These are phyloP conservation scores for Metrosideros polymorpha DNA, from an alignment of 441 rosid species.

Conservation along the genomic window DNA sequence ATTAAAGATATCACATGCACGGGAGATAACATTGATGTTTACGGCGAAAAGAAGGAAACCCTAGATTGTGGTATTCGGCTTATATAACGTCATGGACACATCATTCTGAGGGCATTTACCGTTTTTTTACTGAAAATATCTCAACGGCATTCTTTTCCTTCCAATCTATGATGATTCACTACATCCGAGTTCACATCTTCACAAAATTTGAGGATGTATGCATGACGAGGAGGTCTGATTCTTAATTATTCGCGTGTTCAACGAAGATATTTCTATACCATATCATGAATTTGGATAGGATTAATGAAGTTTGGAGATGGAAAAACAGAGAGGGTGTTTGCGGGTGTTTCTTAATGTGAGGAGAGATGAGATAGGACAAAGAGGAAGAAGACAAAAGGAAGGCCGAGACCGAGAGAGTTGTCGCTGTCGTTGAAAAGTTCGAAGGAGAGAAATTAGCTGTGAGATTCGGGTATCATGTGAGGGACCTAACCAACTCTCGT, in stretches of 20 bases:
- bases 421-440: conserved; percentile 13
- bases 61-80: not conserved
- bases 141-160: not conserved
- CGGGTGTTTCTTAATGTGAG: not conserved
- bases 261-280: not conserved
- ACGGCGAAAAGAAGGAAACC: not conserved
- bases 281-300: not conserved
- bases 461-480: conserved; percentile 35
- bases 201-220: not conserved
- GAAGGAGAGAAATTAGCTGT: not conserved
- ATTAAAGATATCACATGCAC: not conserved
- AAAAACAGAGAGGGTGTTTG: not conserved
- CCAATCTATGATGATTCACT: not conserved
- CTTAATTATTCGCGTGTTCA: not conserved
- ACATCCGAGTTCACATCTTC: not conserved
- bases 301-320: not conserved
- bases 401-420: not conserved
- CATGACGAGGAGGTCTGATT: not conserved
- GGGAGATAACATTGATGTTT: not conserved
- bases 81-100: not conserved
- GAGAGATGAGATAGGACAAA: not conserved
- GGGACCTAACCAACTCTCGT: conserved; percentile 14
- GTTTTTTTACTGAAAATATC: not conserved
- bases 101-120: not conserved
- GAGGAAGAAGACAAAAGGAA: not conserved